Evolutionary conservation across 306 rosid species (phyloP), one percentile per base, ranked within the genome.

Genomic region (cucumber (Cucumis sativus)): DNA sequence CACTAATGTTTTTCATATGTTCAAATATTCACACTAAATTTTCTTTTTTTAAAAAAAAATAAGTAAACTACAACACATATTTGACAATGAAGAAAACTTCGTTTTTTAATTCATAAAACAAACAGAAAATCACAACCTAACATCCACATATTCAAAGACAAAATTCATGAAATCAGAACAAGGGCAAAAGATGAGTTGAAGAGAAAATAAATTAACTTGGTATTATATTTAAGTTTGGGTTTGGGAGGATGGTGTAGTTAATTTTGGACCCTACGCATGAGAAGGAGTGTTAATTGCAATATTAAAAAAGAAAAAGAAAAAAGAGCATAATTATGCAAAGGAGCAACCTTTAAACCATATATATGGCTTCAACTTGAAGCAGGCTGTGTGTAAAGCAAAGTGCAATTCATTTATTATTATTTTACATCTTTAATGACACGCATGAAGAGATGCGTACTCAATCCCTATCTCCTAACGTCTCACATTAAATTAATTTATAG

Each of bases 351-450:
- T 64, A 35, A 65, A 65, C 16, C 51, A 28, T 39, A 41, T 10
- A 45, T 47, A 47, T 47, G 15, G 5, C 72, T 65, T 65, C 49
- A 65, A 40, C 17, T 40, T 66, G 52, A 66, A 66, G 73, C 30
- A 66, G 73, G 73, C 30, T 66, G 51, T 66, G 52, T 37, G 71
- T 66, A 66, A 39, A 66, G 73, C 73, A 66, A 66, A 66, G 16
- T 40, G 52, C 18, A 6, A 28, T 47, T 17, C 23, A 1, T 65
- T 17, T 2, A 64, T 54, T 54, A 11, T 37, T 63, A 15, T 30
- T 11, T 13, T 33, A 3, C 30, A 39, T 35, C 41, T 40, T 66
- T 66, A 28, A 66, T 66, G 30, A n/a, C 10, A 66, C 52, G 73
- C 73, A 66, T 66, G 73, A 66, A 66, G 52, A 39, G 54, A 66